Evolutionary conservation across 2,329 filamentous ascomycete species (phyloP), one percentile per base, ranked within the genome.

Genomic region (Leptosphaerulina australis): DNA sequence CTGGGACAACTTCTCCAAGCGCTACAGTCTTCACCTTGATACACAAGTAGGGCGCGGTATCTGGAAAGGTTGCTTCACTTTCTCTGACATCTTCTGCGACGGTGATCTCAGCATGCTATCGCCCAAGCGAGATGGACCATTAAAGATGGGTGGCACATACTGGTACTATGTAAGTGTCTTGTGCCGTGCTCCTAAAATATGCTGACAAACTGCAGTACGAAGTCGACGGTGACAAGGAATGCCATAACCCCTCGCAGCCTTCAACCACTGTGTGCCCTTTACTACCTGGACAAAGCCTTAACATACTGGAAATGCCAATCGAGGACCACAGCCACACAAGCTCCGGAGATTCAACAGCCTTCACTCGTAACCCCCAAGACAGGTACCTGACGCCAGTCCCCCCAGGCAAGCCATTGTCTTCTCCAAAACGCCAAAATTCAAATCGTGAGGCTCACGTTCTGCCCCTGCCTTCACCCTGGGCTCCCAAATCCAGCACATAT

Each of bases 61-160:
- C 72, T 97, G 91, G 91, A 86, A 86, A 66, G 93, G 91, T 33
- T 96, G 91, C 71, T 89, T 94, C 76, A 84, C 84, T 28, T 96
- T 96, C 74, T 85, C 87, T 56, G 85, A 94, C 71, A 94, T 95
- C 67, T 85, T 90, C 63, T 91, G 87, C 64, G 90, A 95, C 73
- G 90, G 91, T 49, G 81, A 87, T 53, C 70, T 78, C 38, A 73
- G 78, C 14, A 66, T 76, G 60, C 79, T 76, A 41, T 73, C 72
- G 18, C 75, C 79, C 25, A 84, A 83, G 62, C 83, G 90, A 63
- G 83, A 83, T 60, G 91, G 91, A 50, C 92, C 88, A 43, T 81
- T 97, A 58, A 94, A 88, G 73, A 96, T 96, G 89, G 92, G 92
- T 34, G 85, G 88, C 53, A 94, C 88, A 12, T 97, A 97, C 74